Percentiles rank a stretch among this genome's conserved stretches.
These are phyloP conservation scores for Diaporthe amygdali DNA, from an alignment of 2,329 filamentous ascomycete genomes.

Conservation along the genomic window DNA sequence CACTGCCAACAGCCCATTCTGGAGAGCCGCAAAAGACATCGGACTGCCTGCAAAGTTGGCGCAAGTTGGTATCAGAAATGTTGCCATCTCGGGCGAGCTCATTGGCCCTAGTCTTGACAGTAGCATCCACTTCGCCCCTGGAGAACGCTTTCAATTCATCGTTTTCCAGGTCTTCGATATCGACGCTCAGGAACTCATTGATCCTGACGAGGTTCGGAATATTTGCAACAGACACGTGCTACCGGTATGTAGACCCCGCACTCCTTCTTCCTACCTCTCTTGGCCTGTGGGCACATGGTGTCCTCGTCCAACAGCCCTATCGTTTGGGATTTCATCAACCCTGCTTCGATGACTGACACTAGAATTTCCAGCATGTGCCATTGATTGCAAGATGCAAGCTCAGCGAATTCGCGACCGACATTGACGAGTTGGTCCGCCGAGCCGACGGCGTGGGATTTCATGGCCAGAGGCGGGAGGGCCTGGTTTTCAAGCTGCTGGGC, in stretches of 20 bases:
- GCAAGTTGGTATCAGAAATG: constrained; percentile 27
- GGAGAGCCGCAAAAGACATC: constrained; percentile 30
- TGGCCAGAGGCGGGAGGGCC: constrained; percentile 34
- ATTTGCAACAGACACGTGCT: constrained; percentile 27
- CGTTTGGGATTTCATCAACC: no score
- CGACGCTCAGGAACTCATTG: constrained; percentile 28
- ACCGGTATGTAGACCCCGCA: not conserved
- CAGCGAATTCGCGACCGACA: constrained; percentile 16
- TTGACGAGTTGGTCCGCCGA: constrained; percentile 32
- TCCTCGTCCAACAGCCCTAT: no score
- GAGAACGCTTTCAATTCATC: constrained; percentile 30
- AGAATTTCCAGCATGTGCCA: constrained; percentile 27
- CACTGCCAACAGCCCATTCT: constrained; percentile 28
- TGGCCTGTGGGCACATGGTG: no score
- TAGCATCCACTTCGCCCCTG: constrained; percentile 33
- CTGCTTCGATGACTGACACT: no score
- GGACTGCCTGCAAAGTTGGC: constrained; percentile 30
- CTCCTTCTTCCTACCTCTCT: no score
- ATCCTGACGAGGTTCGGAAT: constrained; percentile 6
- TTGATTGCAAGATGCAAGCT: constrained; percentile 25
- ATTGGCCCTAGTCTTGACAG: constrained; percentile 32
- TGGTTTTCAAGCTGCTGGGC: constrained; percentile 34
- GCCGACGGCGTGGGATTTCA: constrained; percentile 33
- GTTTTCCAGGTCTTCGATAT: constrained; percentile 35
- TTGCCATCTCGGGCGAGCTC: constrained; percentile 37